A percentile compares a stretch with the other conserved stretches of the same genome.
phyloP scores from a whole-genome alignment of 2,329 filamentous ascomycete genomes.

The Fusarium illudens region DNA sequence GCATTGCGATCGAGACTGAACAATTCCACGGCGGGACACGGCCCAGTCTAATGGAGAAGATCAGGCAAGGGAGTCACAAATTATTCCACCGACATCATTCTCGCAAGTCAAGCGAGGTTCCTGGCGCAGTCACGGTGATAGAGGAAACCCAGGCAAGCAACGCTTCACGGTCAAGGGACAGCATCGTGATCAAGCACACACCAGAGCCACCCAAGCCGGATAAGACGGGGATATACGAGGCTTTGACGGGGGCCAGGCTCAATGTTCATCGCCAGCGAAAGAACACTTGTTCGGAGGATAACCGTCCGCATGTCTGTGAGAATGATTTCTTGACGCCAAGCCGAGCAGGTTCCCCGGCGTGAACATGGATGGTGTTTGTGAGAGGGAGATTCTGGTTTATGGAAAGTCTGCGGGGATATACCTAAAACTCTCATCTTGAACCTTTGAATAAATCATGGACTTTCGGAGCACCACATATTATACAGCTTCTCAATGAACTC shows the following conservation, averaged over 20 bases:
- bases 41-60: conserved; percentile 41
- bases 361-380: neutral
- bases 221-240: conserved; percentile 36
- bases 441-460: neutral
- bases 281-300: conserved; percentile 46
- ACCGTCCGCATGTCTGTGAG: conserved; percentile 44
- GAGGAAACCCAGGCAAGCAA: neutral
- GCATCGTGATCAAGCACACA: conserved; percentile 25
- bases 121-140: neutral
- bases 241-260: conserved; percentile 35
- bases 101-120: conserved; percentile 17
- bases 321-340: conserved; percentile 34
- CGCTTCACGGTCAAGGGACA: conserved; percentile 32
- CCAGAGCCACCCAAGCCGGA: conserved; percentile 30
- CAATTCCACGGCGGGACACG: conserved; percentile 26
- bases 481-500: neutral
- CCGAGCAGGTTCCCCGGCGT: conserved; percentile 15
- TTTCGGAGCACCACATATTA: neutral
- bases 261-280: conserved; percentile 12
- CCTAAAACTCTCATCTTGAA: neutral
- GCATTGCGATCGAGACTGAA: conserved; percentile 2
- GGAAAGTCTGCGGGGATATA: neutral
- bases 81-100: conserved; percentile 38
- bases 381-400: neutral
- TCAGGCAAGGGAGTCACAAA: conserved; percentile 41